Base-by-base conservation (phyloP, 345 rosid species). In the Acer yangbiense region DNA sequence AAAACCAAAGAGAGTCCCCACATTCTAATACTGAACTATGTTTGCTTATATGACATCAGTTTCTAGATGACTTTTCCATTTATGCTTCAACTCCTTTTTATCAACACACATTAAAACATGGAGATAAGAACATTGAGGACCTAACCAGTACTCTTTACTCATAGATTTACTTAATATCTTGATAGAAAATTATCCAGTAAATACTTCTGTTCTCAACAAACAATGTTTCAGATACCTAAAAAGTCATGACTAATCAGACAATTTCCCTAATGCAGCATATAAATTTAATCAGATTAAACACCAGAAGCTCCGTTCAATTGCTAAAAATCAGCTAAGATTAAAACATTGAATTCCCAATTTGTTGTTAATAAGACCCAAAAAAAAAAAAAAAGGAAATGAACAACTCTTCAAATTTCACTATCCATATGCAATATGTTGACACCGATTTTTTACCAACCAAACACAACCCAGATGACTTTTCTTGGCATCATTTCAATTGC, bases 391-490 rank as follows among this genome's bases (percentile, higher is more conserved):
- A 54, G 60, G 68, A 32, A 43, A 39, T 12, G 9, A 48, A 44
- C 25, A 0, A 17, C 21, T 16, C 35, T 64, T 43, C 48, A 62
- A 70, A 61, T 52, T 67, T 17, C 62, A 58, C 7, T 43, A 39
- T 39, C 25, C 21, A 6, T 7, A 50, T 16, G 32, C 23, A 17
- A 6, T 7, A 50, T n/a, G 32, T 32, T 39, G 46, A 5, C 14
- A 68, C 18, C 64, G 50, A 14, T 62, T 54, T 65, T 66, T 44
- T 61, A 48, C 29, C 16, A 41, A 72, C 60, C 69, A 81, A 81
- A 78, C 54, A 46, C 8, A 79, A 67, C 72, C 75, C 57, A 73
- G 68, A 76, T n/a, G 23, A 25, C 0, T 39, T 68, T 17, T 52
- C 7, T 39, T 41, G 17, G 55, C 52, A 50, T 17, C 66, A 63